Evolutionary conservation across 2,329 filamentous ascomycete genomes (phyloP).

Genomic region (Harringtonia lauricola): DNA sequence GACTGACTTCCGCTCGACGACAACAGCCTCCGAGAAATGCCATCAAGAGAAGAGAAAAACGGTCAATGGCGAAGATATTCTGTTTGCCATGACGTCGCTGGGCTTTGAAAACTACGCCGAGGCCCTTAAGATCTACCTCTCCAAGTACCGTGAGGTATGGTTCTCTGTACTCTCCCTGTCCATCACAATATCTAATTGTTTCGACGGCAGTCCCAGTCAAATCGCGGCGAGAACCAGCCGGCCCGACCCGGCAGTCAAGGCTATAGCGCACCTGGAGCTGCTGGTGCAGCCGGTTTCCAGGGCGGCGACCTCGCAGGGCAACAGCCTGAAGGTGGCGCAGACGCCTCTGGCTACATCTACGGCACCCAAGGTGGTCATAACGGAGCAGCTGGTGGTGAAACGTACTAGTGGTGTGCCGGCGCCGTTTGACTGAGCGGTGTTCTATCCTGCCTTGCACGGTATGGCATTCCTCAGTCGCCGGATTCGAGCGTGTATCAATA

Average conservation of each 20-base stretch:
- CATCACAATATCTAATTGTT: slow-evolving; percentile 1
- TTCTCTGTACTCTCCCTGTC: slow-evolving; percentile 1
- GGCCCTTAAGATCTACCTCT: slow-evolving; percentile 93
- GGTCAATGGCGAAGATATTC: slow-evolving; percentile 95
- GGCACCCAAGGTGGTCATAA: slow-evolving; percentile 45
- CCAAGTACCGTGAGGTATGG: slow-evolving; percentile 93
- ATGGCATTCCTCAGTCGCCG: not conserved
- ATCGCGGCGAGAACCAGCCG: slow-evolving; percentile 47
- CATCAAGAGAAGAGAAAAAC: slow-evolving; percentile 99
- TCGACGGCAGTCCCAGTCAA: slow-evolving; percentile 60
- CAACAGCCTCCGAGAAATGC: slow-evolving; percentile 92
- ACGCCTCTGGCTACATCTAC: slow-evolving; percentile 38
- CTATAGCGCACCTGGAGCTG: slow-evolving; percentile 31
- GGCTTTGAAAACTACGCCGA: slow-evolving; percentile 99
- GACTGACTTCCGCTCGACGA: not conserved
- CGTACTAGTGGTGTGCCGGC: no score
- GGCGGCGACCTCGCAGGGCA: slow-evolving; percentile 31
- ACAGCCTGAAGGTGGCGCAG: slow-evolving; percentile 30
- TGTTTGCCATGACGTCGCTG: slow-evolving; percentile 97
- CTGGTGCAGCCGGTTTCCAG: slow-evolving; percentile 27
- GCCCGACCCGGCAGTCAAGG: slow-evolving; percentile 41
- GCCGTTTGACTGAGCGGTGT: not conserved
- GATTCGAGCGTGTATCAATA: slow-evolving; percentile 8
- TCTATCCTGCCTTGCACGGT: slow-evolving; percentile 1
- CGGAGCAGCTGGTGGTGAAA: slow-evolving; percentile 40